A percentile compares a stretch with the other conserved stretches of the same genome.
phyloP scores from a whole-genome alignment of 208 protist species.

The Vickermania ingenoplastis region DNA sequence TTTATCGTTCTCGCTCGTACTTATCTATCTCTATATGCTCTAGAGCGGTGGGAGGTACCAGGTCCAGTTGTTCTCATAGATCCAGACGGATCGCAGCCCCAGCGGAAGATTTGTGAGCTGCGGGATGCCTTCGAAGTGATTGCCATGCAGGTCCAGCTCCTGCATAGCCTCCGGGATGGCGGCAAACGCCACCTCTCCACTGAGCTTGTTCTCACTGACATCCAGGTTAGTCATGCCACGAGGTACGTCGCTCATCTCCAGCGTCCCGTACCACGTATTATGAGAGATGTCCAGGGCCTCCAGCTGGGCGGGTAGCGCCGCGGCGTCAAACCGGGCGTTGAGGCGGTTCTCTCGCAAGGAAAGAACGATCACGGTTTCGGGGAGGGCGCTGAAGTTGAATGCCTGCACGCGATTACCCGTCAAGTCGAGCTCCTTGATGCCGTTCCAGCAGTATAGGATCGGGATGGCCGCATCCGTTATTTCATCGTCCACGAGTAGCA shows the following conservation, averaged over 20 bases:
- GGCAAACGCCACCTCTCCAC: conserved; percentile 17
- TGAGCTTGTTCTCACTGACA: conserved; percentile 27
- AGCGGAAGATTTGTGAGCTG: conserved; percentile 30
- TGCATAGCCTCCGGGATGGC: conserved; percentile 22
- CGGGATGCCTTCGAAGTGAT: conserved; percentile 25
- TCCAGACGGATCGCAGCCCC: conserved; percentile 21
- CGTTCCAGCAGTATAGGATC: not conserved
- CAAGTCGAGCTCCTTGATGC: conserved; percentile 11
- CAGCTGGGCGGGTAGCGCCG: conserved; percentile 11
- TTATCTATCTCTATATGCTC: too few species aligned
- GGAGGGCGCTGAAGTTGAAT: conserved; percentile 4
- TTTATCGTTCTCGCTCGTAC: too few species aligned
- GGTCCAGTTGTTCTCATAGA: conserved; percentile 48
- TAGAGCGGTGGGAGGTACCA: conserved; percentile 13
- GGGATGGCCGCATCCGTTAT: not conserved
- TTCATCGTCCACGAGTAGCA: not conserved
- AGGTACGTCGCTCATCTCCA: conserved; percentile 15
- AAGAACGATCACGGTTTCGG: conserved; percentile 6
- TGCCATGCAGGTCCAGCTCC: conserved; percentile 28
- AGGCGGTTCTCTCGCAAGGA: conserved; percentile 16
- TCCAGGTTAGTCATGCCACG: conserved; percentile 12
- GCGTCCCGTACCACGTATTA: conserved; percentile 10
- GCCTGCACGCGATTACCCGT: conserved; percentile 13
- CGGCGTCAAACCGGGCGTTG: not conserved
- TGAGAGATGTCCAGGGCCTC: conserved; percentile 12